phyloP scores from a whole-genome alignment of 2,329 filamentous ascomycete genomes.

The Fusarium tupiense region DNA sequence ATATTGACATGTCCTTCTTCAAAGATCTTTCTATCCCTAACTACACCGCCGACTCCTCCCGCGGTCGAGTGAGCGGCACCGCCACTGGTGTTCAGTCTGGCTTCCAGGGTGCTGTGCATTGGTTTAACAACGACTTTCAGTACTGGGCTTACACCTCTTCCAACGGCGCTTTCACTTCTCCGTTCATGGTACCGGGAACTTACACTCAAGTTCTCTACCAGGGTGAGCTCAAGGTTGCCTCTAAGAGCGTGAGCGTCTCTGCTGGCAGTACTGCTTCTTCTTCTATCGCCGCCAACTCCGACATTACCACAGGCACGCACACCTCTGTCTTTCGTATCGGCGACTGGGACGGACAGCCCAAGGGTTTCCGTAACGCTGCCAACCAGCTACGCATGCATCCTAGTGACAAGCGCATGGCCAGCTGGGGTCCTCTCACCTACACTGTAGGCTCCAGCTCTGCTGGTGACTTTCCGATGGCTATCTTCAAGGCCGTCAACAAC shows the following conservation, averaged over 20 bases:
- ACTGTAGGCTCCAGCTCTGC: slow-evolving; percentile 65
- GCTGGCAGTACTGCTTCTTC: slow-evolving; percentile 59
- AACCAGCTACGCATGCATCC: slow-evolving; percentile 76
- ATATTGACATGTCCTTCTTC: slow-evolving; percentile 68
- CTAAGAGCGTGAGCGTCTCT: slow-evolving; percentile 58
- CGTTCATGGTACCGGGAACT: slow-evolving; percentile 72
- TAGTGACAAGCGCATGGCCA: slow-evolving; percentile 69
- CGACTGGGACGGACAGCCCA: slow-evolving; percentile 71
- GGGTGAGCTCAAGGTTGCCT: slow-evolving; percentile 65
- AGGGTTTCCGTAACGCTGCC: slow-evolving; percentile 72
- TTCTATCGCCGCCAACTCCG: slow-evolving; percentile 60
- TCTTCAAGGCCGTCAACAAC: slow-evolving; percentile 69
- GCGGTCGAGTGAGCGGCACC: slow-evolving; percentile 69
- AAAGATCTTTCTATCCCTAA: slow-evolving; percentile 65
- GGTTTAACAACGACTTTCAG: slow-evolving; percentile 70
- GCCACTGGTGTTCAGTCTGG: slow-evolving; percentile 64
- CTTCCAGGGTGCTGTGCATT: slow-evolving; percentile 70
- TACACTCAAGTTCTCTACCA: slow-evolving; percentile 76
- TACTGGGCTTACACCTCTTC: slow-evolving; percentile 70
- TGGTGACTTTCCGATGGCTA: slow-evolving; percentile 70
- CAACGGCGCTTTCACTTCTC: slow-evolving; percentile 68
- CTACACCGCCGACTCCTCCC: slow-evolving; percentile 64
- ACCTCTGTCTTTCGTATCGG: slow-evolving; percentile 71
- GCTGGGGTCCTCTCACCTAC: slow-evolving; percentile 69
- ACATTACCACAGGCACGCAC: slow-evolving; percentile 55